Conservation (phyloP, 192 early-diverging fungal species). For the Backusella luteola region DNA sequence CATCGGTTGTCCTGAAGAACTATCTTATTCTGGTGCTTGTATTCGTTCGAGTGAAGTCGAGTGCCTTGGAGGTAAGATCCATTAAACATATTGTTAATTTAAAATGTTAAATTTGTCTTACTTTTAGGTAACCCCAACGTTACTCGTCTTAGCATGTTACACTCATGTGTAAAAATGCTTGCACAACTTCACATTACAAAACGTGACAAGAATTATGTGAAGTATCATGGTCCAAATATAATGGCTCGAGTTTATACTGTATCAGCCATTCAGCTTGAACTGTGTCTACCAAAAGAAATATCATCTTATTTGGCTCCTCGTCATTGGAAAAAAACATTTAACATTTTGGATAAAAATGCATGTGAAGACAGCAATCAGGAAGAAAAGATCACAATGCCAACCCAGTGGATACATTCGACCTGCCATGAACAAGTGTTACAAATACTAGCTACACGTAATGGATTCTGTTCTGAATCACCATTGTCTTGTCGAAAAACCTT, state of each 20-base stretch:
- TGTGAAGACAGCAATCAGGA: not conserved
- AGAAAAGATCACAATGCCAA: not conserved
- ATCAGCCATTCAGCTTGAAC: slow-evolving; percentile 16
- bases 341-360: not conserved
- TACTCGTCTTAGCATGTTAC: slow-evolving; percentile 16
- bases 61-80: slow-evolving; percentile 12
- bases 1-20: slow-evolving; percentile 8
- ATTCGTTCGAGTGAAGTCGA: slow-evolving; percentile 11
- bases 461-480: not conserved
- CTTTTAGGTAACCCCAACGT: slow-evolving; percentile 11
- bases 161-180: slow-evolving; percentile 17
- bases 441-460: slow-evolving; percentile 7
- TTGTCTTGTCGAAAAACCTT: not conserved
- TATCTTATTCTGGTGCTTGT: slow-evolving; percentile 12
- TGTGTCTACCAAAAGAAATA: not conserved
- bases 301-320: not conserved
- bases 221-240: not conserved
- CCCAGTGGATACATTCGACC: not conserved
- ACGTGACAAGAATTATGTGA: slow-evolving; percentile 6
- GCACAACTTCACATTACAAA: slow-evolving; percentile 5
- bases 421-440: slow-evolving; percentile 8
- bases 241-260: slow-evolving; percentile 10
- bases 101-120: not conserved
- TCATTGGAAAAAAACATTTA: not conserved
- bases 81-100: not conserved